phyloP scores from a whole-genome alignment of 768 basidiomycete species.

The Piloderma croceum region DNA sequence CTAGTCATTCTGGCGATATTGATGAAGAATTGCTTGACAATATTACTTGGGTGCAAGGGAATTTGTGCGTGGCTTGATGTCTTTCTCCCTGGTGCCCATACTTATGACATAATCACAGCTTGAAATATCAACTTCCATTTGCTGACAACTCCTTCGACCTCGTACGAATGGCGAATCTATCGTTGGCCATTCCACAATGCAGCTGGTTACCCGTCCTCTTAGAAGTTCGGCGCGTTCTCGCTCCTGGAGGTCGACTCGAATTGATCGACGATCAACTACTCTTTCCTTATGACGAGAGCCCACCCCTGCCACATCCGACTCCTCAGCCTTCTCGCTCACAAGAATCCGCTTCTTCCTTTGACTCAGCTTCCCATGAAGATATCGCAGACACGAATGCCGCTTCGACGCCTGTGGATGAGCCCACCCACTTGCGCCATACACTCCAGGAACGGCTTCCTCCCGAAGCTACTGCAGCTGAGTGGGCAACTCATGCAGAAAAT shows the following conservation, averaged over 20 bases:
- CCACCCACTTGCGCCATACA: not conserved
- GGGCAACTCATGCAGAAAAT: not conserved
- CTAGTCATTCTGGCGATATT: conserved; percentile 29
- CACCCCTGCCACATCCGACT: conserved; percentile 13
- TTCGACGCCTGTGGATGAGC: not conserved
- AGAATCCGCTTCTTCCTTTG: not conserved
- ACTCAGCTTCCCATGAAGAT: not conserved
- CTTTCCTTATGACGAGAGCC: conserved; percentile 49
- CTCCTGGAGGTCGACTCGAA: conserved; percentile 59
- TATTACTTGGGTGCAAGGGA: conserved; percentile 51
- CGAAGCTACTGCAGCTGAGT: not conserved
- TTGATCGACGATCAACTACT: conserved; percentile 67
- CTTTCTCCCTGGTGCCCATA: not conserved
- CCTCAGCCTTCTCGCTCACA: not conserved
- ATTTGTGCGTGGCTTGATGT: conserved; percentile 50
- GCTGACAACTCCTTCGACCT: conserved; percentile 59
- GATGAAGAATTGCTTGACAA: conserved; percentile 34
- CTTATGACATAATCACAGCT: conserved; percentile 27
- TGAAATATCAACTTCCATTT: conserved; percentile 57
- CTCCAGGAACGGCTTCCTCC: not conserved
- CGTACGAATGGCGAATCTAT: conserved; percentile 67
- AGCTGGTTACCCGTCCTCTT: conserved; percentile 54
- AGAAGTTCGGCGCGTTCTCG: conserved; percentile 61
- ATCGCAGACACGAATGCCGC: not conserved
- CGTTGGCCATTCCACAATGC: conserved; percentile 53